phyloP scores from a whole-genome alignment of 331 rosid species.

The Cydonia oblonga region DNA sequence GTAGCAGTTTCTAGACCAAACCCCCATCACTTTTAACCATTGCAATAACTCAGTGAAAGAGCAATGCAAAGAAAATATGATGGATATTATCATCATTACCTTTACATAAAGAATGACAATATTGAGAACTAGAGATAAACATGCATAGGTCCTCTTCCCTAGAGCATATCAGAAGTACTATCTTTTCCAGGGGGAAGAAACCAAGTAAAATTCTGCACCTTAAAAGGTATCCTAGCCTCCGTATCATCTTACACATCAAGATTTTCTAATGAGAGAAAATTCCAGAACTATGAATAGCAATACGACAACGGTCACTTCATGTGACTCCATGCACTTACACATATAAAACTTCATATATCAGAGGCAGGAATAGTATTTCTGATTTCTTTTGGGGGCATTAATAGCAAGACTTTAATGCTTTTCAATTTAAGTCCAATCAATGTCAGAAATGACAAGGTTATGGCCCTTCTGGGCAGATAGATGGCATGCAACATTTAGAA shows the following conservation, averaged over 20 bases:
- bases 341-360: not conserved
- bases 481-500: not conserved
- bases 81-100: not conserved
- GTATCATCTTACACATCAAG: not conserved
- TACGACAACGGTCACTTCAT: not conserved
- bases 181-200: not conserved
- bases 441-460: not conserved
- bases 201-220: not conserved
- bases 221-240: not conserved
- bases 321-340: not conserved
- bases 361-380: not conserved
- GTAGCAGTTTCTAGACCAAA: not conserved
- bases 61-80: not conserved
- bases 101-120: not conserved
- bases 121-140: not conserved
- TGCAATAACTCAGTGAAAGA: not conserved
- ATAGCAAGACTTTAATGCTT: not conserved
- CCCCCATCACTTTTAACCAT: not conserved
- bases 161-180: not conserved
- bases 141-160: not conserved
- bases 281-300: not conserved
- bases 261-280: not conserved
- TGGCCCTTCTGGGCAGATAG: not conserved
- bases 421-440: not conserved
- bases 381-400: not conserved